A percentile compares a stretch with the other conserved stretches of the same genome.
Conservation (phyloP, 2,329 filamentous ascomycete genomes). For the Apiospora rasikravindrae region DNA sequence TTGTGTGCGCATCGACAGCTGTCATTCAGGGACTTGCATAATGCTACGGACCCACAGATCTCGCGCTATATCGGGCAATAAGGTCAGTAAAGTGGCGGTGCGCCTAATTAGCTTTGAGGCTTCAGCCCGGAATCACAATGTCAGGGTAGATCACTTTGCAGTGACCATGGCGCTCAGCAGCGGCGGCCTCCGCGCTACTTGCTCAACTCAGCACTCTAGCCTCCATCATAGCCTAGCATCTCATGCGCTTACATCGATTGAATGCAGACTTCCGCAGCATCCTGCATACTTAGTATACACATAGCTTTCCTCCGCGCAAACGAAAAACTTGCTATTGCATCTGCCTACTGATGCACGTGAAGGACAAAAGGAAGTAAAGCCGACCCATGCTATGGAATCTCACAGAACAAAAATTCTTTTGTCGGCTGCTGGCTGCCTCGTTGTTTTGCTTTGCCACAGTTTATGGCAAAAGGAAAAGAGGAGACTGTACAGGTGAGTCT, state of each 20-base stretch:
- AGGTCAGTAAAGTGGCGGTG: neutral
- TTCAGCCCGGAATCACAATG: conserved; percentile 2
- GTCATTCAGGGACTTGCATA: conserved; percentile 3
- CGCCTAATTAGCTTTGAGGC: neutral
- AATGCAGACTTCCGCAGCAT: neutral
- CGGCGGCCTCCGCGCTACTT: neutral
- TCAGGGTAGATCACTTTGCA: neutral
- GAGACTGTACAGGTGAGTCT: neutral
- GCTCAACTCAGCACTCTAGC: neutral
- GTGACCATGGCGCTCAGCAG: neutral
- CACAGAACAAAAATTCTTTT: neutral
- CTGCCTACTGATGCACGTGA: neutral
- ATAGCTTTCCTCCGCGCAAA: neutral
- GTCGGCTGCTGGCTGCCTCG: neutral
- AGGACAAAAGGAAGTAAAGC: neutral
- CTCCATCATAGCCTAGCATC: neutral
- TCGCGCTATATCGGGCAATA: neutral
- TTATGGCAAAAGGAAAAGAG: neutral
- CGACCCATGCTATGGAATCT: neutral
- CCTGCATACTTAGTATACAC: neutral
- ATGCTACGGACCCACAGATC: neutral
- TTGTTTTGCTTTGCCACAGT: neutral
- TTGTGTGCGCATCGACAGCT: neutral
- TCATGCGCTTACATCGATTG: neutral
- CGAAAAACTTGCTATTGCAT: neutral